Conservation (phyloP, 2,329 filamentous ascomycete genomes). For the Didymella exigua region DNA sequence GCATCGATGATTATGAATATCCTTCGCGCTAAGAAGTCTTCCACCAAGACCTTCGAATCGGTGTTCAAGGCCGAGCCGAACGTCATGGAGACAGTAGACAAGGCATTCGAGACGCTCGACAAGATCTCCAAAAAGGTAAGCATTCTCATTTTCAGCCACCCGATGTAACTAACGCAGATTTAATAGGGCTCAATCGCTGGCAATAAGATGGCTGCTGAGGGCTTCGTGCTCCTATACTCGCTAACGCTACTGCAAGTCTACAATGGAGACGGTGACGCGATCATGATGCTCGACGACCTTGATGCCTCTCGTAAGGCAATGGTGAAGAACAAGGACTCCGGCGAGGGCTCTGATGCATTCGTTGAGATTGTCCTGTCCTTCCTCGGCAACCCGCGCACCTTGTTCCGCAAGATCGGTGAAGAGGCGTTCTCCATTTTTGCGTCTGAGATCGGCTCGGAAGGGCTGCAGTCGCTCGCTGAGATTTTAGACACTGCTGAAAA, state of each 20-base stretch:
- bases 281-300: constrained; percentile 82
- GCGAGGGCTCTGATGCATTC: constrained; percentile 52
- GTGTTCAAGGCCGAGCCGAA: constrained; percentile 57
- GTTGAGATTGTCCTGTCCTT: constrained; percentile 92
- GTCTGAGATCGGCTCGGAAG: constrained; percentile 72
- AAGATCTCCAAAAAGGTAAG: constrained; percentile 35
- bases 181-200: constrained; percentile 32
- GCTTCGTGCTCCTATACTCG: constrained; percentile 80
- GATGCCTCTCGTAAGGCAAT: constrained; percentile 71
- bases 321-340: constrained; percentile 50
- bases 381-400: constrained; percentile 79
- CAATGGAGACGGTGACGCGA: constrained; percentile 84
- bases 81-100: constrained; percentile 47
- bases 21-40: constrained; percentile 32
- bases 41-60: constrained; percentile 47
- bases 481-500: constrained; percentile 81
- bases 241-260: constrained; percentile 88
- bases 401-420: constrained; percentile 85
- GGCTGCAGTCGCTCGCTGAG: constrained; percentile 69
- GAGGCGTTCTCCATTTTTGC: constrained; percentile 88
- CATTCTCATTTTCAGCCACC: neutral
- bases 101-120: constrained; percentile 41
- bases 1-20: constrained; percentile 38
- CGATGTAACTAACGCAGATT: constrained; percentile 13
- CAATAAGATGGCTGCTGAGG: constrained; percentile 56